Evolutionary conservation across 768 basidiomycete genomes (phyloP).

Genomic region (Russula ochroleuca): DNA sequence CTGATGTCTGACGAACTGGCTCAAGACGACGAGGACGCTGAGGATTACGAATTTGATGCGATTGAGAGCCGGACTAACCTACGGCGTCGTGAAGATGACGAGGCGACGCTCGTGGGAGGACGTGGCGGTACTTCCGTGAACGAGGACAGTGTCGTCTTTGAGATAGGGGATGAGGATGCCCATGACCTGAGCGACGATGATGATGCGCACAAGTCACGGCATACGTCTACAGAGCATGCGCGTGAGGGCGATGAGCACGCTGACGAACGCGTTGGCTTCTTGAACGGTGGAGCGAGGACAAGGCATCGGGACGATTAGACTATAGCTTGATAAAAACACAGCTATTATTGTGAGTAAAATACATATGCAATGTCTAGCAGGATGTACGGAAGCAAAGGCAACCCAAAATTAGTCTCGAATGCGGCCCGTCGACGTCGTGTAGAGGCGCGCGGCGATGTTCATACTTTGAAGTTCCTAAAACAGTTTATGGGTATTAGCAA

Average conservation of each 20-base stretch:
- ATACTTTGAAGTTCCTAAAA: conserved; percentile 86
- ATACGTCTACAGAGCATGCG: conserved; percentile 49
- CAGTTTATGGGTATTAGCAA: conserved; percentile 5
- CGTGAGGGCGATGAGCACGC: conserved; percentile 46
- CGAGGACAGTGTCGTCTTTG: conserved; percentile 79
- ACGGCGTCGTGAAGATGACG: conserved; percentile 52
- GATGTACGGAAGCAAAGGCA: conserved; percentile 21
- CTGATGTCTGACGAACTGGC: conserved; percentile 97
- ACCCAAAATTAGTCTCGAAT: conserved; percentile 52
- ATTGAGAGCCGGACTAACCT: conserved; percentile 52
- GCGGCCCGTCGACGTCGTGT: conserved; percentile 82
- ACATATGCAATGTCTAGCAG: conserved; percentile 32
- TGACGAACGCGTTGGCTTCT: conserved; percentile 65
- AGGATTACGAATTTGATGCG: conserved; percentile 85
- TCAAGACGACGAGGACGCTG: conserved; percentile 90
- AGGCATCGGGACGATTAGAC: conserved; percentile 22
- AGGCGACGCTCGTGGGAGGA: conserved; percentile 66
- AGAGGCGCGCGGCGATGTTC: conserved; percentile 88
- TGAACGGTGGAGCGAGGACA: conserved; percentile 35
- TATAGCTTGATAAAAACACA: no score
- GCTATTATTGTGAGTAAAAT: conserved; percentile 32
- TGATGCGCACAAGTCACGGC: conserved; percentile 39
- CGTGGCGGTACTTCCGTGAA: conserved; percentile 47
- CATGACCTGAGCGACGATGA: conserved; percentile 57
- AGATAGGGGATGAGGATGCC: conserved; percentile 82